These are phyloP conservation scores for Metschnikowia cerradonensis DNA, from an alignment of 805 yeast genomes.

Conservation along the genomic window DNA sequence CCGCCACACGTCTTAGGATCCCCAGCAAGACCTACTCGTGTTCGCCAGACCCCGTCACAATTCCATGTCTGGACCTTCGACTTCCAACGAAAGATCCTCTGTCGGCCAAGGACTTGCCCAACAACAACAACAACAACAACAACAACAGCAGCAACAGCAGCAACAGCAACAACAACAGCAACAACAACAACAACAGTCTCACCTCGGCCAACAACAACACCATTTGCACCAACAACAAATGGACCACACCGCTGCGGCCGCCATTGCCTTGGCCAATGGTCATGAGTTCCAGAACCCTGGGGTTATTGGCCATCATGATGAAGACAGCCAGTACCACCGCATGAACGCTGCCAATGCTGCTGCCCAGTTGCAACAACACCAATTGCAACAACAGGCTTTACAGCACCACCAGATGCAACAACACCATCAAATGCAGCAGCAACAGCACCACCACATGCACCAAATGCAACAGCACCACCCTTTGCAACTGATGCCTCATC, in stretches of 20 bases:
- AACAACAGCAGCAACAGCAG: constrained; percentile 8
- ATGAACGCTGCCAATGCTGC: constrained; percentile 18
- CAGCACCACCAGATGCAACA: constrained; percentile 18
- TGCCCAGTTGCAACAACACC: constrained; percentile 17
- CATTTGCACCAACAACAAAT: constrained; percentile 18
- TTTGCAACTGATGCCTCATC: constrained; percentile 18
- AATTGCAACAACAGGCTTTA: constrained; percentile 17
- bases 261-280: constrained; percentile 19
- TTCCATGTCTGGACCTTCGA: constrained; percentile 19
- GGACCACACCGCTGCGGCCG: constrained; percentile 23
- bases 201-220: constrained; percentile 16
- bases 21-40: constrained; percentile 1
- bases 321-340: constrained; percentile 17
- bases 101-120: constrained; percentile 12
- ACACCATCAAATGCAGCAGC: constrained; percentile 17
- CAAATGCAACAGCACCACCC: constrained; percentile 18
- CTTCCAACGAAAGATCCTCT: constrained; percentile 18
- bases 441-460: constrained; percentile 15
- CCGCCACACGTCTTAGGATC: background rate
- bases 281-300: constrained; percentile 19
- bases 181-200: constrained; percentile 2
- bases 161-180: constrained; percentile 10
- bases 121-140: constrained; percentile 12
- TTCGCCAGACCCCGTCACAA: background rate
- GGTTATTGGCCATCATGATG: constrained; percentile 20